A percentile compares a stretch with the other conserved stretches of the same genome.
Conservation (phyloP, 805 yeast species). For the Candida ipomoeae region DNA sequence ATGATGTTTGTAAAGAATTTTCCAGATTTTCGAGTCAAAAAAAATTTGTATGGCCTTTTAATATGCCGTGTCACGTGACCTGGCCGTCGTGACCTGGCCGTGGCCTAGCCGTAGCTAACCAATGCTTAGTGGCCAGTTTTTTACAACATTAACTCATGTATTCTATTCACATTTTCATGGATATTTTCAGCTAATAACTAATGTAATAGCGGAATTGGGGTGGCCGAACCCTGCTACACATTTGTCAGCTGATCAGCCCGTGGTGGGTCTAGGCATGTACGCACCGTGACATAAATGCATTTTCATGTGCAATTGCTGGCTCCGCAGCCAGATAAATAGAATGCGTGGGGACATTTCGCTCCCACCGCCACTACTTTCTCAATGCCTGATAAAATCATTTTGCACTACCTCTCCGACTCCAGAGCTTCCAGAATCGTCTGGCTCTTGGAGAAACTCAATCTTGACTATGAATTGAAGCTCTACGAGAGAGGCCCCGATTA, state of each 20-base stretch:
- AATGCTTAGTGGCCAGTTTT: too few relatives aligned
- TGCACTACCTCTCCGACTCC: conserved; percentile 30
- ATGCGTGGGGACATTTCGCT: background rate
- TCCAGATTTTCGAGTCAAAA: background rate
- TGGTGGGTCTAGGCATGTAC: background rate
- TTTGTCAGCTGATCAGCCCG: too few relatives aligned
- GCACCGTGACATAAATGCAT: background rate
- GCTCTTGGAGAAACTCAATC: conserved; percentile 33
- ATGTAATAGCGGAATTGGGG: too few relatives aligned
- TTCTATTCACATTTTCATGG: too few relatives aligned
- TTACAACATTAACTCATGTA: too few relatives aligned
- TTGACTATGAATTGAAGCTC: conserved; percentile 31
- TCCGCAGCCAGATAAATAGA: background rate
- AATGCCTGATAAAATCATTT: conserved; percentile 14
- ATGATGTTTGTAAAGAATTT: too few relatives aligned
- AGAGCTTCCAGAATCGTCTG: conserved; percentile 37
- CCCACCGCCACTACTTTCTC: background rate
- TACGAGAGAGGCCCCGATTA: conserved; percentile 23
- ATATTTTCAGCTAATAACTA: too few relatives aligned
- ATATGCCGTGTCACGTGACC: background rate
- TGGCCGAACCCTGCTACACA: too few relatives aligned
- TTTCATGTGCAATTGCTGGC: conserved; percentile 1
- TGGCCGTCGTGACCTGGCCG: background rate
- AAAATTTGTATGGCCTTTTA: background rate
- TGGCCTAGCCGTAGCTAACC: too few relatives aligned